Evolutionary conservation across 768 basidiomycete genomes (phyloP).

Genomic region (Podaxis mareebaensis): DNA sequence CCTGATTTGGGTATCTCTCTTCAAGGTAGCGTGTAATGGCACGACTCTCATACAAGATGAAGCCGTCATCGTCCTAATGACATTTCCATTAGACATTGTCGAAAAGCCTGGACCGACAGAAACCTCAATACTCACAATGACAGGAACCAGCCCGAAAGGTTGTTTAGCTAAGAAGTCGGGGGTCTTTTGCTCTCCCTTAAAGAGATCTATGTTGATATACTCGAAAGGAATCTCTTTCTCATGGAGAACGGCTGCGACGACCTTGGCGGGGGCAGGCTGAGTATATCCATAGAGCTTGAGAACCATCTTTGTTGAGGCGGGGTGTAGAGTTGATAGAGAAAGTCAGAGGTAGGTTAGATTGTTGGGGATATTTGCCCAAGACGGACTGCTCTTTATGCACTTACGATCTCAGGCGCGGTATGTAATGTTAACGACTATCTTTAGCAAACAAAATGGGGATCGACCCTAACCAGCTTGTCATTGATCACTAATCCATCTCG

Average conservation of each 20-base stretch:
- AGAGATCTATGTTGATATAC: slow-evolving; percentile 40
- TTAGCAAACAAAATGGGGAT: no score
- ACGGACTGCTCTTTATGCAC: background rate
- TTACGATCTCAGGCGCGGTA: background rate
- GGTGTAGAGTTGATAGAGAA: background rate
- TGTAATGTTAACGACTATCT: no score
- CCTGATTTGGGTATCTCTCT: slow-evolving; percentile 46
- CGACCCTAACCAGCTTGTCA: no score
- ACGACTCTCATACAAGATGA: slow-evolving; percentile 54
- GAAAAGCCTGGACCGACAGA: no score
- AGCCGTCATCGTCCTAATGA: slow-evolving; percentile 51
- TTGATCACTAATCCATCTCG: no score
- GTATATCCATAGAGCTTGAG: slow-evolving; percentile 39
- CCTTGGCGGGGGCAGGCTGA: slow-evolving; percentile 42
- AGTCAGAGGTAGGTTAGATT: background rate
- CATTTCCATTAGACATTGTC: background rate
- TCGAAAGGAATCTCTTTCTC: slow-evolving; percentile 56
- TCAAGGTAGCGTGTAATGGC: slow-evolving; percentile 56
- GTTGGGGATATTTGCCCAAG: background rate
- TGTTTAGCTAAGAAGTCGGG: slow-evolving; percentile 40
- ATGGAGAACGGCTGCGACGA: slow-evolving; percentile 44
- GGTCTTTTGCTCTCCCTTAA: slow-evolving; percentile 41
- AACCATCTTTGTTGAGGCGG: slow-evolving; percentile 27
- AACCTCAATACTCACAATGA: slow-evolving; percentile 34
- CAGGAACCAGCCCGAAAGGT: slow-evolving; percentile 60